Percentiles rank a stretch among this genome's conserved stretches.
phyloP scores from a whole-genome alignment of 2,329 filamentous ascomycete species.

The Fusarium subtropicale region DNA sequence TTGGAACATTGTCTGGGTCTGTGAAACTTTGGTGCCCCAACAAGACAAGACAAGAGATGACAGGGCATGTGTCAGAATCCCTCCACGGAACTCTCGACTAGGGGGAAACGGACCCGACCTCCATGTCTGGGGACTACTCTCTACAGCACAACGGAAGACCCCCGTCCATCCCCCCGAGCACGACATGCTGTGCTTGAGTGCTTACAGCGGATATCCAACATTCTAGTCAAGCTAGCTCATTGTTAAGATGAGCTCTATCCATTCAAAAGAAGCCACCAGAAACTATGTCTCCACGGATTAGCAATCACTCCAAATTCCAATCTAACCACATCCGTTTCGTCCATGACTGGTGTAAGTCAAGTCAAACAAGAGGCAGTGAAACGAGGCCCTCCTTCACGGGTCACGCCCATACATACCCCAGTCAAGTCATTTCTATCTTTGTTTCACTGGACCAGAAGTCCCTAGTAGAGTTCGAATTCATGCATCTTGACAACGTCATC shows the following conservation, averaged over 20 bases:
- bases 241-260: slow-evolving; percentile 11
- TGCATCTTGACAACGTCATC: slow-evolving; percentile 37
- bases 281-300: slow-evolving; percentile 28
- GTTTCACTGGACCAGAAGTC: slow-evolving; percentile 14
- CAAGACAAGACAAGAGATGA: neutral
- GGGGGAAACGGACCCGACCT: neutral
- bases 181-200: slow-evolving; percentile 1
- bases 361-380: slow-evolving; percentile 9
- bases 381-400: slow-evolving; percentile 23
- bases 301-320: slow-evolving; percentile 22
- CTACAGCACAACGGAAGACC: neutral
- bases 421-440: slow-evolving; percentile 31
- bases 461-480: slow-evolving; percentile 22
- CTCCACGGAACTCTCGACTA: slow-evolving; percentile 7
- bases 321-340: slow-evolving; percentile 11
- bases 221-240: neutral
- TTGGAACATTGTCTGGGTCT: slow-evolving; percentile 15
- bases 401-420: slow-evolving; percentile 30
- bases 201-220: slow-evolving; percentile 19
- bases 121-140: neutral
- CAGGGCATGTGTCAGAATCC: slow-evolving; percentile 34
- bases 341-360: slow-evolving; percentile 6
- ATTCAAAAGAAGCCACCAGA: slow-evolving; percentile 33
- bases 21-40: slow-evolving; percentile 38
- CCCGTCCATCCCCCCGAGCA: slow-evolving; percentile 2